Evolutionary conservation across 306 rosid genomes (phyloP).

Genomic region (Trifolium fragiferum): DNA sequence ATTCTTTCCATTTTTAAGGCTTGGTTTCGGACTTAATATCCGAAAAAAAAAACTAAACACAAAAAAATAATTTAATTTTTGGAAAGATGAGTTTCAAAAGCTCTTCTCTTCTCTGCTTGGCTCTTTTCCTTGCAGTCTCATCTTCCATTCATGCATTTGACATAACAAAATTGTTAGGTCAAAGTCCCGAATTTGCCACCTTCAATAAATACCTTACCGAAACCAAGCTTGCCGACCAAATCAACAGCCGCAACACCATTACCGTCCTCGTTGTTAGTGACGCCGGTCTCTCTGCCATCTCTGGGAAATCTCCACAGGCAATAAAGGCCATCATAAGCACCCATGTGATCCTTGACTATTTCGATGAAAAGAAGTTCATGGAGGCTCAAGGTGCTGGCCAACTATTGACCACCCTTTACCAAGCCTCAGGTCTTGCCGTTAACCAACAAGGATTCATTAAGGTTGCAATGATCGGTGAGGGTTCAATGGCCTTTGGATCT

Average conservation of each 20-base stretch:
- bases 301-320: slow-evolving; percentile 45
- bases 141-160: slow-evolving; percentile 52
- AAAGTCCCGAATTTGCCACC: slow-evolving; percentile 42
- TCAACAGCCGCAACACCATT: slow-evolving; percentile 57
- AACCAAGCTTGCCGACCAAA: slow-evolving; percentile 49
- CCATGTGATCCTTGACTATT: slow-evolving; percentile 64
- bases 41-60: not conserved
- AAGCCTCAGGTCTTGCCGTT: slow-evolving; percentile 55
- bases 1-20: slow-evolving; percentile 13
- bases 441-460: slow-evolving; percentile 55
- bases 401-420: slow-evolving; percentile 60
- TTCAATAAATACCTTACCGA: slow-evolving; percentile 55
- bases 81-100: slow-evolving; percentile 51
- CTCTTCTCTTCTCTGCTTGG: slow-evolving; percentile 45
- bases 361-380: slow-evolving; percentile 58
- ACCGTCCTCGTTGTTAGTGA: slow-evolving; percentile 60
- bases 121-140: slow-evolving; percentile 41
- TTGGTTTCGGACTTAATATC: slow-evolving; percentile 29
- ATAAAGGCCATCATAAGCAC: slow-evolving; percentile 51
- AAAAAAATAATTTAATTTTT: not conserved
- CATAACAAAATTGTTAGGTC: slow-evolving; percentile 52
- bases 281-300: slow-evolving; percentile 23
- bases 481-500: slow-evolving; percentile 59
- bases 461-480: slow-evolving; percentile 44
- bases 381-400: slow-evolving; percentile 2